A percentile compares a stretch with the other conserved stretches of the same genome.
phyloP scores from a whole-genome alignment of 148 eudicot genomes.

The Silene uniflora region DNA sequence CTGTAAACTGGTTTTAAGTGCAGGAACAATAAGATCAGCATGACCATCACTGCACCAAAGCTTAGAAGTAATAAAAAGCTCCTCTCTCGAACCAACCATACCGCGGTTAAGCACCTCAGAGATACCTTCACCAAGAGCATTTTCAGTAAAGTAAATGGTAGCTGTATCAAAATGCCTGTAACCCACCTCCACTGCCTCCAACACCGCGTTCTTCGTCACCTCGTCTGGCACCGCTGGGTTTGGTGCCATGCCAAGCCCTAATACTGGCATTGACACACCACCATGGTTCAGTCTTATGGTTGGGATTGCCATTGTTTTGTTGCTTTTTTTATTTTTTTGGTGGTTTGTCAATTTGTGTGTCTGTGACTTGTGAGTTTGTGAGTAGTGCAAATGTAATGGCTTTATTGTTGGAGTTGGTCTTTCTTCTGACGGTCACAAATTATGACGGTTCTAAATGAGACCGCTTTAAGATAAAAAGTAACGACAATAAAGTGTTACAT shows the following conservation, averaged over 20 bases:
- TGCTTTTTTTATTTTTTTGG: not conserved
- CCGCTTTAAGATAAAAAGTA: too few species aligned
- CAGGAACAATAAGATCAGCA: conserved; percentile 39
- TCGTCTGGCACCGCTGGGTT: conserved; percentile 25
- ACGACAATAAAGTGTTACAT: too few species aligned
- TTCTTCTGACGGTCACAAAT: too few species aligned
- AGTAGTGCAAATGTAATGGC: not conserved
- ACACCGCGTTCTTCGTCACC: conserved; percentile 24
- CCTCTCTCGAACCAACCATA: conserved; percentile 34
- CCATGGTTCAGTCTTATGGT: conserved; percentile 28
- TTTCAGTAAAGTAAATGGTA: conserved; percentile 35
- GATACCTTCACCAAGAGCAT: conserved; percentile 51
- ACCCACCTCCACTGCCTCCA: conserved; percentile 46
- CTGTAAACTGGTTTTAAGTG: conserved; percentile 40
- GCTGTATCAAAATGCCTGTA: conserved; percentile 59
- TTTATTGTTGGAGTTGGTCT: too few species aligned
- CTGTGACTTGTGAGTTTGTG: conserved; percentile 3
- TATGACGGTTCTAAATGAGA: too few species aligned
- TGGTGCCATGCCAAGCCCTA: conserved; percentile 39
- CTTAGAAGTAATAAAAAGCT: conserved; percentile 49
- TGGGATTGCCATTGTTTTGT: conserved; percentile 19
- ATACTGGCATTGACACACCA: conserved; percentile 28
- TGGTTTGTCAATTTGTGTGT: not conserved
- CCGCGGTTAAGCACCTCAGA: conserved; percentile 37
- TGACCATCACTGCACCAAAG: conserved; percentile 43